Base-by-base conservation (phyloP, 2,329 filamentous ascomycete genomes). In the Lojkania enalia region DNA sequence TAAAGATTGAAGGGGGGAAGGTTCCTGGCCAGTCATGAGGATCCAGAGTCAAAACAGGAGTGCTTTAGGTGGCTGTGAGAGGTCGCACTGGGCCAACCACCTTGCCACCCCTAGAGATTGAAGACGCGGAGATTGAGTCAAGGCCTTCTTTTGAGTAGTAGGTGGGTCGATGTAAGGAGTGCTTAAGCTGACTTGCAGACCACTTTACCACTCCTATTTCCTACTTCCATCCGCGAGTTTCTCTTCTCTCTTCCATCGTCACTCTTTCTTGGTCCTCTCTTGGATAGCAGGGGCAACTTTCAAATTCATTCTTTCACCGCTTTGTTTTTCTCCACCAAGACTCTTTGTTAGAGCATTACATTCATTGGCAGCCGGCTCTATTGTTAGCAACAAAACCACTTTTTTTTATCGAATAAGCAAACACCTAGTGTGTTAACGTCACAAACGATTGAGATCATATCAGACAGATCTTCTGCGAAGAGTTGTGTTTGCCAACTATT, bases 381-480 rank as follows among this genome's bases (percentile, higher is more conserved):
- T n/a, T n/a, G n/a, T n/a, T n/a, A n/a, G n/a, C n/a, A 7, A 27
- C 25, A 7, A n/a, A 27, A 27, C 25, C n/a, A 12, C 30, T 33
- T 33, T 15, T 55, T 58, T 41, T 42, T 35, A 13, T 20, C 21
- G 20, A 9, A 9, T 16, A 16, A 6, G 7, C 30, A 16, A 9
- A 6, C 14, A 9, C 14, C 7, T 6, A 9, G 7, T 33, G 6
- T 6, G 9, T 16, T 6, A 9, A 9, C 7, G 9, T 16, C 30
- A 27, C 23, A 27, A 27, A 27, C 23, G 23, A 7, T n/a, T n/a
- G 7, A 9, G 23, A 7, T 27, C 16, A 15, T 16, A 9, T 11
- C 30, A 33, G 14, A 29, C 7, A 6, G 30, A 31, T 60, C 61
- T 66, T 68, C 63, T 58, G 61, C 49, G 61, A 66, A 64, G 56